Base-by-base conservation (phyloP, 1,284 basidiomycete species). In the Trichosporon coremiiforme region DNA sequence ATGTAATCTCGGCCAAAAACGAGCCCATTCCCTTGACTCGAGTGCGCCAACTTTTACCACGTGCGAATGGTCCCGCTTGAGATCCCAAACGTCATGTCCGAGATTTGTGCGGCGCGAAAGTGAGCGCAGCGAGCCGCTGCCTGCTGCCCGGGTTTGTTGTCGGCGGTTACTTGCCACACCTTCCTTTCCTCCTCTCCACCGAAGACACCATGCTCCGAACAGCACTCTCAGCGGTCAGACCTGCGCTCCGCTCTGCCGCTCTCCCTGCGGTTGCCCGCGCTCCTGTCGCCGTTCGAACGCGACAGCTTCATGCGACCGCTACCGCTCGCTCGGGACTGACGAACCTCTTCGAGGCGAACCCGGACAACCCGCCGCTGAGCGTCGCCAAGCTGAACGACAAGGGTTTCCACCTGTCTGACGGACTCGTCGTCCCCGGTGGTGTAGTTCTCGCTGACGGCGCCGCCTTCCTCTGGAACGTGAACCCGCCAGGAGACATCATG, bases 401-500 rank as follows among this genome's bases (percentile, higher is more conserved):
- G 29, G 85, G 85, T 4, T 85, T 85, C 73, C 80, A 82, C 22
- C 76, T 86, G 17, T 79, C 80, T 13, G 85, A 85, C 77, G 94
- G 94, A 0, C 87, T 96, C 29, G 82, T 93, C 13, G 81, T 97
- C 0, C 88, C 89, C 0, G 90, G 89, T 0, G 88, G 94, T 0
- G 90, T 90, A 72, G 87, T 98, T 15, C 91, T 99, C 73, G 81
- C 96, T 4, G 91, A 94, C 74, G 93, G 93, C 5, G 88, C 91
- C 65, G 92, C 93, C 0, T 91, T 95, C 68, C 81, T 98, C 41
- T 99, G 95, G 95, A 90, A 98, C 78, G 90, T 92, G 0, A 91
- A 91, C 0, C 80, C 85, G 4, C 87, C 85, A 7, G 90, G 89
- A 85, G 77, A 77, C 63, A 73, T 71, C 31, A 64, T 66, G 9